phyloP scores from a whole-genome alignment of 2,329 filamentous ascomycete species.

The Ambrosiella xylebori region DNA sequence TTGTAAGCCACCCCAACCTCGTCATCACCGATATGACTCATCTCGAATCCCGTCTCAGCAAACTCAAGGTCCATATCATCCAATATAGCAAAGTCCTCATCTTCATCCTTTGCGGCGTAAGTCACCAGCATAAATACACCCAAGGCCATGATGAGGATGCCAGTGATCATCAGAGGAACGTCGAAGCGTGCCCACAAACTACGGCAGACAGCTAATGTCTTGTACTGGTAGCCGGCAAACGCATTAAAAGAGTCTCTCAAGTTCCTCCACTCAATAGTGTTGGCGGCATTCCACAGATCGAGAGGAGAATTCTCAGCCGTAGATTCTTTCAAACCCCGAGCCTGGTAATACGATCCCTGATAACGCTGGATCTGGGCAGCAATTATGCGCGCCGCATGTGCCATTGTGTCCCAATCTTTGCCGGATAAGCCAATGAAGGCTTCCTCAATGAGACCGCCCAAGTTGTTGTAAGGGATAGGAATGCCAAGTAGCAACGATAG shows the following conservation, averaged over 20 bases:
- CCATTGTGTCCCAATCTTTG: constrained; percentile 59
- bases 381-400: constrained; percentile 56
- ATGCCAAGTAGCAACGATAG: constrained; percentile 73
- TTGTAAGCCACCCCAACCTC: constrained; percentile 19
- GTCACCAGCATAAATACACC: constrained; percentile 53
- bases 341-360: constrained; percentile 63
- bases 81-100: constrained; percentile 35
- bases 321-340: constrained; percentile 48
- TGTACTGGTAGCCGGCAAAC: constrained; percentile 57
- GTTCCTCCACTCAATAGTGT: constrained; percentile 22
- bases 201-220: constrained; percentile 66
- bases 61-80: constrained; percentile 42
- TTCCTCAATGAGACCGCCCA: constrained; percentile 85
- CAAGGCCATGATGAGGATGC: constrained; percentile 51
- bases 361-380: constrained; percentile 81
- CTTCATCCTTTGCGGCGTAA: constrained; percentile 47
- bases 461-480: constrained; percentile 89
- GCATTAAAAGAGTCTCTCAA: constrained; percentile 33
- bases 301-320: constrained; percentile 25
- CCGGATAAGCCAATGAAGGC: constrained; percentile 61
- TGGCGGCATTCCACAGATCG: constrained; percentile 32
- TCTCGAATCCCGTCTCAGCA: constrained; percentile 40
- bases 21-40: constrained; percentile 23
- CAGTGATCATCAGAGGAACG: constrained; percentile 65
- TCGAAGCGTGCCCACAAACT: constrained; percentile 86